These are phyloP conservation scores for Globisporangium echinulatum DNA, from an alignment of 352 stramenopile genomes.

Conservation along the genomic window DNA sequence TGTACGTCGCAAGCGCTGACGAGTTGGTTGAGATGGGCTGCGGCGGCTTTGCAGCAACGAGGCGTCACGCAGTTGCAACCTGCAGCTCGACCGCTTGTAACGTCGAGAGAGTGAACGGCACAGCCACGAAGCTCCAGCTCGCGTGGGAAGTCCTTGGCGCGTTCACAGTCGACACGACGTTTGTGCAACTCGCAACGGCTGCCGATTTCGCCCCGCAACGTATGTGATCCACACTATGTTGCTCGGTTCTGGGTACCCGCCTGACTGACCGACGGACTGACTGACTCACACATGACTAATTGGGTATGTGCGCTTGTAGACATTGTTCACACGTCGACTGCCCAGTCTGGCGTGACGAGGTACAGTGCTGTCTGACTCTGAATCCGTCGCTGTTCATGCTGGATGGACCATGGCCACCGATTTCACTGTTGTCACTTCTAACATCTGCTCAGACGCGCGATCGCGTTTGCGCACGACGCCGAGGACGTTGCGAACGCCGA, in stretches of 20 bases:
- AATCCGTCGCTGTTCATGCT: too few relatives aligned
- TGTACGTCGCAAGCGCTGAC: conserved; percentile 33
- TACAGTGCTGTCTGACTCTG: conserved; percentile 2
- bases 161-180: conserved; percentile 66
- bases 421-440: too few relatives aligned
- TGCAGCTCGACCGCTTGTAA: conserved; percentile 40
- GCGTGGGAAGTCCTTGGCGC: conserved; percentile 77
- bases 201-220: conserved; percentile 30
- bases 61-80: conserved; percentile 28
- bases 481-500: conserved; percentile 31
- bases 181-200: conserved; percentile 56
- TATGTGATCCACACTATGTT: conserved; percentile 1
- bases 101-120: conserved; percentile 12
- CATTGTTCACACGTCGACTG: conserved; percentile 40
- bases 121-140: conserved; percentile 47
- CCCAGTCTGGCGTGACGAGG: conserved; percentile 46
- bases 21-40: conserved; percentile 53
- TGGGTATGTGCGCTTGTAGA: conserved; percentile 5
- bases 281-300: too few relatives aligned
- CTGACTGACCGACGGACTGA: too few relatives aligned
- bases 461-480: conserved; percentile 35
- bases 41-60: conserved; percentile 25
- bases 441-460: conserved; percentile 32
- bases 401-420: too few relatives aligned
- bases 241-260: too few relatives aligned